These are phyloP conservation scores for Colletotrichum cuscutae DNA, from an alignment of 2,329 filamentous ascomycete genomes.

Conservation along the genomic window DNA sequence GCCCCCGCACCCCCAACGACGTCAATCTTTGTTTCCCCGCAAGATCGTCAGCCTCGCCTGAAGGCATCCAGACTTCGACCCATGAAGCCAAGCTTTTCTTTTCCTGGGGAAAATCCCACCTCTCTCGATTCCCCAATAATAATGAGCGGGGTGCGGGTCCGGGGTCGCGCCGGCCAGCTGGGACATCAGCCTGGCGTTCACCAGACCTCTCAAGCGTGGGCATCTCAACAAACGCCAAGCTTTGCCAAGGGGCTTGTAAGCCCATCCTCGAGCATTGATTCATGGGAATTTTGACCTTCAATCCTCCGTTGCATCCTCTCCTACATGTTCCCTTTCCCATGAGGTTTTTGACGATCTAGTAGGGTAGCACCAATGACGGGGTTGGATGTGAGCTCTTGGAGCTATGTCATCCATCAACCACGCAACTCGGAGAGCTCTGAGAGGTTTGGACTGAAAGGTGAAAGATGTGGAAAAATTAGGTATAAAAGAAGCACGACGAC, in stretches of 20 bases:
- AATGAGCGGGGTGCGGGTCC: neutral
- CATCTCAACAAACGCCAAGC: conserved; percentile 15
- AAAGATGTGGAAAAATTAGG: neutral
- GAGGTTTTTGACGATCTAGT: neutral
- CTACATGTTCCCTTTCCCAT: neutral
- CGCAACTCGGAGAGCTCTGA: conserved; percentile 10
- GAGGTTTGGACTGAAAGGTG: too few relatives aligned
- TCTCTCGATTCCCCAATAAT: conserved; percentile 15
- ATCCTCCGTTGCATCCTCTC: conserved; percentile 26
- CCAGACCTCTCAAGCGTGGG: neutral
- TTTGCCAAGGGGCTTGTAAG: conserved; percentile 23
- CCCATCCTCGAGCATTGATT: conserved; percentile 22
- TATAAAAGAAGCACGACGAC: neutral
- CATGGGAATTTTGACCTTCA: conserved; percentile 15
- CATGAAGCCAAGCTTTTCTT: neutral
- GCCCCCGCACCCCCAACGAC: neutral
- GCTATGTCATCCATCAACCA: conserved; percentile 18
- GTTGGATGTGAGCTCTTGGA: conserved; percentile 1
- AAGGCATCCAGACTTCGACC: neutral
- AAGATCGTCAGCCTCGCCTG: conserved; percentile 15
- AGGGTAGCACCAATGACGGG: neutral
- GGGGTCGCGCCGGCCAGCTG: conserved; percentile 5
- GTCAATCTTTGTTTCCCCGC: conserved; percentile 18
- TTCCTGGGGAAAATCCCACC: conserved; percentile 10
- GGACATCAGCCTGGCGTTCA: neutral